Evolutionary conservation across 1,139 yeast species (phyloP), one percentile per base, ranked within the genome.

Genomic region (Yamadazyma blattariae): DNA sequence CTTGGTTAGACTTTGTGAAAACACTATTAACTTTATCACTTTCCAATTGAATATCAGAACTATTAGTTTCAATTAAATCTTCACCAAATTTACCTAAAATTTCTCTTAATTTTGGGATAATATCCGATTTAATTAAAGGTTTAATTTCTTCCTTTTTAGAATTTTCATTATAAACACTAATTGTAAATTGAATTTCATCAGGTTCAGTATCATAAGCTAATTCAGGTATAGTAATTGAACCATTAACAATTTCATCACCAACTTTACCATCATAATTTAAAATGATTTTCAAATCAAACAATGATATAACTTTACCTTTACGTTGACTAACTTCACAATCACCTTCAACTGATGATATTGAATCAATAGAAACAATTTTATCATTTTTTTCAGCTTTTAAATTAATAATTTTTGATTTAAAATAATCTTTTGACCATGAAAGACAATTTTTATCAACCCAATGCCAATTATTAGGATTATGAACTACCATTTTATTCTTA

Each of bases 401-500:
- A 2, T 82, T 82, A 9, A 67, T 65, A 28, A 89, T 64, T 35
- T 77, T 73, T 32, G 76, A 74, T 31, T 66, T 60, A 57, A 92
- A 86, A 59, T 90, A 92, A 30, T 75, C 73, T 43, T 79, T 78
- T 11, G 96, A 74, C 98, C 98, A 92, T 44, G 77, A 81, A 41
- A 90, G 74, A 64, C 98, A 92, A 71, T 92, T 92, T 62, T 92
- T 92, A 64, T 92, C 97, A 44, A 92, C 97, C 98, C 98, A 92
- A 71, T 92, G 98, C 98, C 77, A 71, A 54, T 71, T 71, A 51
- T 71, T 71, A 10, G 77, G 77, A 56, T 71, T 71, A 53, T 70
- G 60, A 2, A 71, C 75, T 11, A 70, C 77, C 77, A 71, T 71
- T 27, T 26, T 27, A 9, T 19, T n/a, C n/a, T n/a, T n/a, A n/a